Conservation (phyloP, 2,329 filamentous ascomycete genomes). For the Fusarium oligoseptatum region DNA sequence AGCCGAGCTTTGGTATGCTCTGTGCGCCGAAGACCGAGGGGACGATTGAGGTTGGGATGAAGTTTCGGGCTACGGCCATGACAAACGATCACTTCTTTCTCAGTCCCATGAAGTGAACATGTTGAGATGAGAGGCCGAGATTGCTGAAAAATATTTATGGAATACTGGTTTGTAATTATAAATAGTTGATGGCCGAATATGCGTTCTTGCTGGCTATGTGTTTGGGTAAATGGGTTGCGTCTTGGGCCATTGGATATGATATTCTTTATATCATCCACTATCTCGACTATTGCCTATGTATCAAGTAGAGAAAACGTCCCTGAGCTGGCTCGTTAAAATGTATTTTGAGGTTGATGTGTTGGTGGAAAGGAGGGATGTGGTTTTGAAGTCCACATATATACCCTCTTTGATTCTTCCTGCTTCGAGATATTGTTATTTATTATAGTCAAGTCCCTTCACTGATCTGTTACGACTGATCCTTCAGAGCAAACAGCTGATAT, state of each 20-base stretch:
- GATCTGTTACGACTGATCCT: not conserved
- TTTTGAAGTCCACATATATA: not conserved
- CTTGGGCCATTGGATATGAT: no score
- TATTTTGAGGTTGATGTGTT: not conserved
- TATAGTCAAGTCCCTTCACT: not conserved
- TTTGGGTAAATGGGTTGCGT: not conserved
- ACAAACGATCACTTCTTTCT: conserved; percentile 64
- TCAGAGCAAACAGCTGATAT: not conserved
- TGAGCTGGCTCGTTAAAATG: not conserved
- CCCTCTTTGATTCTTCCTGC: not conserved
- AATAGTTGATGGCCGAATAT: not conserved
- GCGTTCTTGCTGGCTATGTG: not conserved
- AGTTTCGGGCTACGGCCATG: conserved; percentile 68
- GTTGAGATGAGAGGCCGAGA: not conserved
- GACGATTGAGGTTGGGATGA: conserved; percentile 68
- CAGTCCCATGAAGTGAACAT: conserved; percentile 44
- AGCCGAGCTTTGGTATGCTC: conserved; percentile 77
- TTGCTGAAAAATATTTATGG: not conserved
- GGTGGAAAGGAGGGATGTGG: not conserved
- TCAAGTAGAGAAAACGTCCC: not conserved
- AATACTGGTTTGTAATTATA: not conserved
- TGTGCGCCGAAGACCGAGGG: conserved; percentile 70
- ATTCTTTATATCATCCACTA: not conserved
- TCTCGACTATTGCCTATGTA: not conserved
- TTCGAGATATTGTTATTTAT: not conserved